Percentiles rank a stretch among this genome's conserved stretches.
These are phyloP conservation scores for Trichoderma simmonsii DNA, from an alignment of 2,329 filamentous ascomycete species.

Conservation along the genomic window DNA sequence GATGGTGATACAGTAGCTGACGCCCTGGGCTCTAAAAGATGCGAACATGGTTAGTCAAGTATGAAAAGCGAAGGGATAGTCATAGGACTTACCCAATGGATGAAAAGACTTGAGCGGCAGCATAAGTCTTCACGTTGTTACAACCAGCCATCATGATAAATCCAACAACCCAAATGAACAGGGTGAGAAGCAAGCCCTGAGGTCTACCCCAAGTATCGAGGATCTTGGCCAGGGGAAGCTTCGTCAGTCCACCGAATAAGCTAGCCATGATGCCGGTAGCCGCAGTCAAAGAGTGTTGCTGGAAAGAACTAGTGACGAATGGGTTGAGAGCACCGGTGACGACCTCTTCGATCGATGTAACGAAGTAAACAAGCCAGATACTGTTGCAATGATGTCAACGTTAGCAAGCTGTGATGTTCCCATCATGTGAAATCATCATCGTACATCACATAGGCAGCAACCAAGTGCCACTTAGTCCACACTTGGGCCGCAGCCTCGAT, in stretches of 20 bases:
- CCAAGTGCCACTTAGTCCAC: constrained; percentile 40
- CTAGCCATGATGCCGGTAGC: constrained; percentile 53
- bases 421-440: constrained; percentile 18
- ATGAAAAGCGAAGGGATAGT: background rate
- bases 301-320: constrained; percentile 50
- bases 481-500: constrained; percentile 43
- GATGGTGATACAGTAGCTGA: constrained; percentile 47
- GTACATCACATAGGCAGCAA: constrained; percentile 42
- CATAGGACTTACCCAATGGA: constrained; percentile 52
- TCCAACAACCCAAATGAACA: constrained; percentile 47
- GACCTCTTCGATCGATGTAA: constrained; percentile 37
- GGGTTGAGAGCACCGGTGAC: constrained; percentile 41
- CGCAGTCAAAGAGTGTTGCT: constrained; percentile 51
- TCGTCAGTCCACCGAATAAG: constrained; percentile 57
- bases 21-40: constrained; percentile 35
- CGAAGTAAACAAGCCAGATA: constrained; percentile 42
- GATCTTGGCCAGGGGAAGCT: constrained; percentile 64
- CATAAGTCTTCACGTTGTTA: constrained; percentile 57
- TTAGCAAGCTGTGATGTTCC: background rate
- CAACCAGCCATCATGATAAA: constrained; percentile 66
- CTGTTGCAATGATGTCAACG: constrained; percentile 22
- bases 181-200: constrained; percentile 56
- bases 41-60: background rate
- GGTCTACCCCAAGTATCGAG: constrained; percentile 66
- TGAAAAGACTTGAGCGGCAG: constrained; percentile 65